These are phyloP conservation scores for Aspergillus kassunensis DNA, from an alignment of 495 filamentous ascomycete species.

Conservation along the genomic window DNA sequence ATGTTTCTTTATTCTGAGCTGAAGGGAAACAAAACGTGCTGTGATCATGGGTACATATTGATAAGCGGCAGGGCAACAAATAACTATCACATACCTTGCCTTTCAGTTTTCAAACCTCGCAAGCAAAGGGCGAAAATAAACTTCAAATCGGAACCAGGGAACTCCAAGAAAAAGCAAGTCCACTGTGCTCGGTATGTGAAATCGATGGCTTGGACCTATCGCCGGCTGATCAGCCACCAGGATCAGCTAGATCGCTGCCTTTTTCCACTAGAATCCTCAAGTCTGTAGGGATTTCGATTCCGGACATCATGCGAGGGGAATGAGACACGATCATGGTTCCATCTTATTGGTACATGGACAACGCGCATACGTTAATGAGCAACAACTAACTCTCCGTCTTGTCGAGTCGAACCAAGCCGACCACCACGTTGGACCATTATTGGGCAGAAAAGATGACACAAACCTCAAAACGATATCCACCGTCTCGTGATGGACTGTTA, in stretches of 20 bases:
- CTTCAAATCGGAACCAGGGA: constrained; percentile 3
- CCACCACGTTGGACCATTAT: not conserved
- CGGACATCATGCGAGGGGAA: constrained; percentile 2
- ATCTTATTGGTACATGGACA: not conserved
- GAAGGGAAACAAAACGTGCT: too few species aligned
- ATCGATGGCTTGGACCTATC: not conserved
- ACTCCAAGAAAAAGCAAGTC: not conserved
- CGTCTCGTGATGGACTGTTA: not conserved
- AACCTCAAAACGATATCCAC: not conserved
- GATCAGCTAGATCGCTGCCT: constrained; percentile 3
- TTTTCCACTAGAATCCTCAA: not conserved
- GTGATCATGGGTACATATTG: too few species aligned
- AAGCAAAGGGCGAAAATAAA: not conserved
- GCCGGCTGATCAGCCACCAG: constrained; percentile 3
- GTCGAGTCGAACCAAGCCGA: not conserved
- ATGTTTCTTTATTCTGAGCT: not conserved
- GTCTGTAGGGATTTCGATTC: not conserved
- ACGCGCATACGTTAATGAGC: not conserved
- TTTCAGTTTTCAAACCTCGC: too few species aligned
- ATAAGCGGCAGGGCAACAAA: too few species aligned
- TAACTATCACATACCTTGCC: too few species aligned
- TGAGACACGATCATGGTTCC: constrained; percentile 1
- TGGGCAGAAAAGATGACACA: not conserved
- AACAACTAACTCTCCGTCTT: not conserved
- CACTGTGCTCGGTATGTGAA: not conserved